Conservation (phyloP, 768 basidiomycete genomes). For the Tulasnella sp. region DNA sequence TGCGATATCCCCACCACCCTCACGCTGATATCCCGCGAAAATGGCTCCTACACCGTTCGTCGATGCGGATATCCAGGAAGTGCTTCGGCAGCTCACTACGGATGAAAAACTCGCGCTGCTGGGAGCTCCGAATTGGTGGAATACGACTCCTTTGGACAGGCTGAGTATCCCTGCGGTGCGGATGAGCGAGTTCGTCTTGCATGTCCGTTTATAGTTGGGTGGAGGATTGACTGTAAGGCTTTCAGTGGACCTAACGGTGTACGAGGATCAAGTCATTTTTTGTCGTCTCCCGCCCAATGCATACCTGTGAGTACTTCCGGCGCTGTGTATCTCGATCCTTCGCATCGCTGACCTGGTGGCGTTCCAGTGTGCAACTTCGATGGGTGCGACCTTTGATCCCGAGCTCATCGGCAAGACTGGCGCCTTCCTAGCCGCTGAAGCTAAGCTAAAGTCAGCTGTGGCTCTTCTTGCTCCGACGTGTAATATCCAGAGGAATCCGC, state of each 20-base stretch:
- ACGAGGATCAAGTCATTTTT: conserved; percentile 8
- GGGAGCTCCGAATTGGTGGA: conserved; percentile 69
- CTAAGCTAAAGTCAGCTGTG: conserved; percentile 55
- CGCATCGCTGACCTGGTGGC: background rate
- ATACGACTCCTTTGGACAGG: conserved; percentile 51
- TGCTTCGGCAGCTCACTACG: conserved; percentile 53
- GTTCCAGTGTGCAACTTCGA: conserved; percentile 48
- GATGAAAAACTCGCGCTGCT: conserved; percentile 64
- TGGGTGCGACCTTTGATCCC: conserved; percentile 64
- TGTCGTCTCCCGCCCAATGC: conserved; percentile 52
- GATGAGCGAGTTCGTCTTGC: conserved; percentile 27
- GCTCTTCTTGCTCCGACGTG: conserved; percentile 68
- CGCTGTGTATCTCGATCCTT: background rate
- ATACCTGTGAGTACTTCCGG: conserved; percentile 39
- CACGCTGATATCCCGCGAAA: no score
- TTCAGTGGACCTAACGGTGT: conserved; percentile 58
- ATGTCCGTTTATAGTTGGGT: background rate
- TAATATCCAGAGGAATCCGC: conserved; percentile 55
- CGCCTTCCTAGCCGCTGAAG: conserved; percentile 52
- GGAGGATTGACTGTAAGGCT: conserved; percentile 24
- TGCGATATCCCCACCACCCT: no score
- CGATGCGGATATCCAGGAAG: conserved; percentile 35
- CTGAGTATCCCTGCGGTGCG: conserved; percentile 63
- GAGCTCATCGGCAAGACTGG: conserved; percentile 52
- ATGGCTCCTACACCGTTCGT: conserved; percentile 6